Percentiles rank a stretch among this genome's conserved stretches.
Conservation (phyloP, 129 eudicot species). For the Artemisia annua region DNA sequence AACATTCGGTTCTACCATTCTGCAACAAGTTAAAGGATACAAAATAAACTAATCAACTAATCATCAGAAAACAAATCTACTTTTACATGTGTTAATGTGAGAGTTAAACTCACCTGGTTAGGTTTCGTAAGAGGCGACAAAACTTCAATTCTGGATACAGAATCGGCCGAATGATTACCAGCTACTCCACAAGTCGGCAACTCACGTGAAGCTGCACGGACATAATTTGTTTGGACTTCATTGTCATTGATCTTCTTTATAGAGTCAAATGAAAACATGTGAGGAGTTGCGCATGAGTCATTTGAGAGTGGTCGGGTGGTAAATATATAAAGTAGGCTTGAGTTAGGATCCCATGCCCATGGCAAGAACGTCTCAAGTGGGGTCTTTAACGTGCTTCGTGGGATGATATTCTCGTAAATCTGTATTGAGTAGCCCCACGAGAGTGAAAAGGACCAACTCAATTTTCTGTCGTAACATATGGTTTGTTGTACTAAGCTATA, state of each 20-base stretch:
- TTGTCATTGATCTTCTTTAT: neutral
- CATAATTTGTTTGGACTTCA: conserved; percentile 19
- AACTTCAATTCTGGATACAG: neutral
- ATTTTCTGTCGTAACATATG: conserved; percentile 39
- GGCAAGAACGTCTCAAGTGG: conserved; percentile 60
- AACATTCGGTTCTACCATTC: conserved; percentile 12
- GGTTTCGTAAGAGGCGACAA: neutral
- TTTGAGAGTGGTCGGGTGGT: conserved; percentile 9
- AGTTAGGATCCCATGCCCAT: conserved; percentile 20
- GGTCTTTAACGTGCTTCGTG: conserved; percentile 38
- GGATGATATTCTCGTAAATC: conserved; percentile 18
- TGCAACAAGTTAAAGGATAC: neutral
- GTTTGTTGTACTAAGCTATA: conserved; percentile 57
- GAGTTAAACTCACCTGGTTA: neutral
- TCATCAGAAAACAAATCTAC: no score
- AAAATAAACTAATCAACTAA: neutral
- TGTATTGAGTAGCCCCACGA: conserved; percentile 55
- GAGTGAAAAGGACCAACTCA: conserved; percentile 47
- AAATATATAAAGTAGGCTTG: conserved; percentile 9
- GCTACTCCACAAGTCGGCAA: conserved; percentile 13
- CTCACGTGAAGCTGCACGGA: conserved; percentile 18
- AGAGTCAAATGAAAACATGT: conserved; percentile 21
- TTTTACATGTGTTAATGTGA: neutral
- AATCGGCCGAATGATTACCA: conserved; percentile 25
- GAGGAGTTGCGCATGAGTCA: conserved; percentile 29